These are phyloP conservation scores for Parathielavia appendiculata DNA, from an alignment of 495 filamentous ascomycete species.

Conservation along the genomic window DNA sequence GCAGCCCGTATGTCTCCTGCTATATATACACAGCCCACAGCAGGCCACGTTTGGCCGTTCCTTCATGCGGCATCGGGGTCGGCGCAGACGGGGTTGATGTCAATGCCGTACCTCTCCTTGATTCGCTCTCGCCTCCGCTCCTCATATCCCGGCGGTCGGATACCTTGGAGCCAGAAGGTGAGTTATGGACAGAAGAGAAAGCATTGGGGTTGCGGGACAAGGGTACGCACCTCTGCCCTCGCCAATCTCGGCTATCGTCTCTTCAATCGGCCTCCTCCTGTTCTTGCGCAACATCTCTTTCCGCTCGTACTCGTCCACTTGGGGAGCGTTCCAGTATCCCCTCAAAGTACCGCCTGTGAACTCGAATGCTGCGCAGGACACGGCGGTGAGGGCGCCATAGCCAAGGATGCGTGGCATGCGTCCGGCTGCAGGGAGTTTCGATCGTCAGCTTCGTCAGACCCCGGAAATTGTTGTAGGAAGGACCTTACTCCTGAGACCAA, in stretches of 20 bases:
- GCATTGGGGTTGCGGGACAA: background rate
- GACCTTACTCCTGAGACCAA: conserved; percentile 37
- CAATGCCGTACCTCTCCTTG: conserved; percentile 86
- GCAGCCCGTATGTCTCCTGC: conserved; percentile 11
- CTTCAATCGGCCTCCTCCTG: conserved; percentile 68
- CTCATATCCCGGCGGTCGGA: conserved; percentile 77
- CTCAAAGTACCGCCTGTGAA: conserved; percentile 71
- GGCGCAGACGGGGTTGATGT: conserved; percentile 56
- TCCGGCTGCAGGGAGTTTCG: conserved; percentile 45
- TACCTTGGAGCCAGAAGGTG: conserved; percentile 49
- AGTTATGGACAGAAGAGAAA: conserved; percentile 22
- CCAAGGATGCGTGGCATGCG: conserved; percentile 77
- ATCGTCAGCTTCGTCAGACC: background rate
- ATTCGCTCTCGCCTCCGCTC: conserved; percentile 79
- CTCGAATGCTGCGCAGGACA: conserved; percentile 62
- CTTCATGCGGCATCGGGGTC: conserved; percentile 29
- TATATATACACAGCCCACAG: conserved; percentile 27
- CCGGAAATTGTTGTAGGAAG: too few relatives aligned
- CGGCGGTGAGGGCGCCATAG: conserved; percentile 61
- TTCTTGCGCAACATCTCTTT: conserved; percentile 72
- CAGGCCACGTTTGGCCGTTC: background rate
- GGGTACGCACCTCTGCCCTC: conserved; percentile 75
- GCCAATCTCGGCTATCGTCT: conserved; percentile 77
- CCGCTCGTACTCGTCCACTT: conserved; percentile 73
- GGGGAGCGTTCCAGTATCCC: conserved; percentile 47